phyloP scores from a whole-genome alignment of 768 basidiomycete genomes.

The Coprinopsis marcescibilis region DNA sequence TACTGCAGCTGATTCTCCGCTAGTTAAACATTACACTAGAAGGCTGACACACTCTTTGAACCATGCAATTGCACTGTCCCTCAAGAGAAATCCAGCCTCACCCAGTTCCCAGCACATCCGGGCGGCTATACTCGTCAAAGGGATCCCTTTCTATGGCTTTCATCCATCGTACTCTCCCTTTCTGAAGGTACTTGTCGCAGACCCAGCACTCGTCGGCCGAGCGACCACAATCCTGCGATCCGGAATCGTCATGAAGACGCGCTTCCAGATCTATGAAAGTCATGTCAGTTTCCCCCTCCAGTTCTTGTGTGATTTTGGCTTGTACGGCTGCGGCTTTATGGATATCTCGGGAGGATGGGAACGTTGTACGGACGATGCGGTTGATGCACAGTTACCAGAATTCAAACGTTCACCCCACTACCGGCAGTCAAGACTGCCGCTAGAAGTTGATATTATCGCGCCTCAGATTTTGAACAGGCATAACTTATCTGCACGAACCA shows the following conservation, averaged over 20 bases:
- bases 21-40: constrained; percentile 70
- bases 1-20: constrained; percentile 3
- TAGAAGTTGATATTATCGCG: constrained; percentile 82
- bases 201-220: constrained; percentile 66
- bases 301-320: constrained; percentile 91
- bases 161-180: constrained; percentile 80
- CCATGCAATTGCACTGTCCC: constrained; percentile 76
- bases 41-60: constrained; percentile 74
- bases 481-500: constrained; percentile 52
- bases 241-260: constrained; percentile 75
- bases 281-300: constrained; percentile 87
- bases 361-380: constrained; percentile 37
- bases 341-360: constrained; percentile 65
- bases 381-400: constrained; percentile 23
- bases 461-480: constrained; percentile 85
- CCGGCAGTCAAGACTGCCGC: constrained; percentile 57
- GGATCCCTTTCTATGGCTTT: constrained; percentile 95
- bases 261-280: constrained; percentile 80
- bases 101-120: constrained; percentile 59
- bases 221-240: constrained; percentile 73
- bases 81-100: constrained; percentile 65
- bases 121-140: constrained; percentile 82
- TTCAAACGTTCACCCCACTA: constrained; percentile 53
- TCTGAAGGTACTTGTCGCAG: constrained; percentile 75
- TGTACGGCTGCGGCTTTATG: constrained; percentile 92